Evolutionary conservation across 495 filamentous ascomycete genomes (phyloP).

Genomic region (Xylaria sp.): DNA sequence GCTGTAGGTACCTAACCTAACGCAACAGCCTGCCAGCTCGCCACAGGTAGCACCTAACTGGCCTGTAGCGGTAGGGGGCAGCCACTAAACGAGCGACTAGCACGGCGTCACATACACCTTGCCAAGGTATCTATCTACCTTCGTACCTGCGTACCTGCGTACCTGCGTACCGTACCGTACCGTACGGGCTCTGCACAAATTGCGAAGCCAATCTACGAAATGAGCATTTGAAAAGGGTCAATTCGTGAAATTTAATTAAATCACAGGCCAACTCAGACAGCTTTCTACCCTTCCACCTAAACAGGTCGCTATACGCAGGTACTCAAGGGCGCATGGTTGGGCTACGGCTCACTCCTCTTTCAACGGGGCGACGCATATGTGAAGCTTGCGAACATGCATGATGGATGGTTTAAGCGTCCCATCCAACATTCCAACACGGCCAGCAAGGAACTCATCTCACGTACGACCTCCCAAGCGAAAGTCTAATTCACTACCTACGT

Average conservation of each 20-base stretch:
- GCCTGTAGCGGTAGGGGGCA: constrained; percentile 14
- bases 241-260: constrained; percentile 17
- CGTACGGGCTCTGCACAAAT: constrained; percentile 19
- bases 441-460: constrained; percentile 11
- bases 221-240: constrained; percentile 19
- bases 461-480: neutral
- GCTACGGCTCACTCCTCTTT: constrained; percentile 10
- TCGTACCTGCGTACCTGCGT: no score
- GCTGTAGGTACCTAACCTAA: constrained; percentile 13
- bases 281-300: neutral
- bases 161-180: constrained; percentile 5
- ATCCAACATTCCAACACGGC: constrained; percentile 18
- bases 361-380: constrained; percentile 12
- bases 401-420: constrained; percentile 18
- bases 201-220: constrained; percentile 15
- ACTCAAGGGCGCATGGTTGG: neutral
- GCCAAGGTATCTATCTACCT: no score
- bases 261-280: neutral
- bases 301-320: neutral
- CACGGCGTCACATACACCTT: constrained; percentile 11
- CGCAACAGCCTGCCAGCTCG: neutral
- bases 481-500: constrained; percentile 16
- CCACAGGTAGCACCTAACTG: constrained; percentile 18
- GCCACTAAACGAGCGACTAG: constrained; percentile 23
- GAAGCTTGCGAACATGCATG: constrained; percentile 22